Conservation (phyloP, 1,139 yeast genomes). For the Hyphopichia fennica region DNA sequence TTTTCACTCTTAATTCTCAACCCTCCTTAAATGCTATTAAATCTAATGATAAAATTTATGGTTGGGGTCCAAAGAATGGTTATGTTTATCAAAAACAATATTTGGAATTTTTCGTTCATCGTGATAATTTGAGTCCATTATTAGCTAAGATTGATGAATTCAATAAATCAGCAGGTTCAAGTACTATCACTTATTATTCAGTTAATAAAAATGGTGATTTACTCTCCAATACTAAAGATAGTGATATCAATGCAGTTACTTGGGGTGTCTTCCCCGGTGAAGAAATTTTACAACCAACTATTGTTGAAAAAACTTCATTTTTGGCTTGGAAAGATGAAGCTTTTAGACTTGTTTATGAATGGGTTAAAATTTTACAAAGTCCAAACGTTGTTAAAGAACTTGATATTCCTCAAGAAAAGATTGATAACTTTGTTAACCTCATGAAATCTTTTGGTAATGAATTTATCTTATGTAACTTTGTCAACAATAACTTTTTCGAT, state of each 20-base stretch:
- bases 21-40: slow-evolving; percentile 84
- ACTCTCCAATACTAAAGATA: slow-evolving; percentile 64
- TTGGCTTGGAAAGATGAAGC: slow-evolving; percentile 98
- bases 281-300: slow-evolving; percentile 88
- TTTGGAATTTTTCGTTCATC: slow-evolving; percentile 78
- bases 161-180: slow-evolving; percentile 34
- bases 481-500: slow-evolving; percentile 78
- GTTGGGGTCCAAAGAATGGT: slow-evolving; percentile 97
- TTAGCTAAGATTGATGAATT: slow-evolving; percentile 36
- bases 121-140: slow-evolving; percentile 42
- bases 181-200: slow-evolving; percentile 72
- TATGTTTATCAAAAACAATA: slow-evolving; percentile 93
- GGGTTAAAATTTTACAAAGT: slow-evolving; percentile 59
- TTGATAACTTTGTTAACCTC: slow-evolving; percentile 34
- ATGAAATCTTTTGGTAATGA: slow-evolving; percentile 53
- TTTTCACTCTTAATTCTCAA: slow-evolving; percentile 88
- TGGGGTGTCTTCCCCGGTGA: slow-evolving; percentile 98
- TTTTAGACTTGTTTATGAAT: slow-evolving; percentile 76
- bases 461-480: slow-evolving; percentile 81
- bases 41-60: slow-evolving; percentile 71
- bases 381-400: slow-evolving; percentile 37
- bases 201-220: slow-evolving; percentile 66
- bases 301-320: slow-evolving; percentile 86
- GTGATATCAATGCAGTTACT: slow-evolving; percentile 90
- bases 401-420: slow-evolving; percentile 30